Percentiles rank a stretch among this genome's conserved stretches.
Evolutionary conservation across 2,329 filamentous ascomycete genomes (phyloP).

Genomic region (Botryosphaeria dothidea): DNA sequence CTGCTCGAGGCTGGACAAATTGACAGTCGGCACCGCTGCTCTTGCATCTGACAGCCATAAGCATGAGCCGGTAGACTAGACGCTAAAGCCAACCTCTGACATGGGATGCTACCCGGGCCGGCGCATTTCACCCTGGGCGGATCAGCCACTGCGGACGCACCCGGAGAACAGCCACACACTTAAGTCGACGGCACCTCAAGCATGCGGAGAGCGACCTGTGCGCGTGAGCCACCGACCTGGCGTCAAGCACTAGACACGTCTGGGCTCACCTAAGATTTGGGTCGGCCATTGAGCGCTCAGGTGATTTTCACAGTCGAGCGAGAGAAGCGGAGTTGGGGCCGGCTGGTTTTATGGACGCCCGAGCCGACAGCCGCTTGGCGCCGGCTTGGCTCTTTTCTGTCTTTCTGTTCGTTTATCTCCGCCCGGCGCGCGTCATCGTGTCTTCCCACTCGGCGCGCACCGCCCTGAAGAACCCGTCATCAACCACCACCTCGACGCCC

Average conservation of each 20-base stretch:
- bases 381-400: not conserved
- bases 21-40: not conserved
- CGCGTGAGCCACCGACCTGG: not conserved
- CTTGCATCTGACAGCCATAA: not conserved
- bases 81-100: not conserved
- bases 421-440: constrained; percentile 8
- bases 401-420: not conserved
- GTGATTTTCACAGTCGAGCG: not conserved
- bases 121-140: not conserved
- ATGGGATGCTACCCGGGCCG: not conserved
- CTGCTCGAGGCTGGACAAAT: not conserved
- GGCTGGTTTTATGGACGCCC: not conserved
- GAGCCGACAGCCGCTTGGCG: not conserved
- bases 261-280: not conserved
- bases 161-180: not conserved
- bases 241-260: too few relatives aligned
- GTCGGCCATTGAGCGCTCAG: not conserved
- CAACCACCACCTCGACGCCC: constrained; percentile 18
- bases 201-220: not conserved
- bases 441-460: constrained; percentile 21
- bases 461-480: constrained; percentile 17
- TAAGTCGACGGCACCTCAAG: not conserved
- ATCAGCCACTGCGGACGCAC: not conserved
- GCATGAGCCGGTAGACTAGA: not conserved
- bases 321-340: not conserved